Conservation (phyloP, 768 basidiomycete species). For the Leccinellum albellum region DNA sequence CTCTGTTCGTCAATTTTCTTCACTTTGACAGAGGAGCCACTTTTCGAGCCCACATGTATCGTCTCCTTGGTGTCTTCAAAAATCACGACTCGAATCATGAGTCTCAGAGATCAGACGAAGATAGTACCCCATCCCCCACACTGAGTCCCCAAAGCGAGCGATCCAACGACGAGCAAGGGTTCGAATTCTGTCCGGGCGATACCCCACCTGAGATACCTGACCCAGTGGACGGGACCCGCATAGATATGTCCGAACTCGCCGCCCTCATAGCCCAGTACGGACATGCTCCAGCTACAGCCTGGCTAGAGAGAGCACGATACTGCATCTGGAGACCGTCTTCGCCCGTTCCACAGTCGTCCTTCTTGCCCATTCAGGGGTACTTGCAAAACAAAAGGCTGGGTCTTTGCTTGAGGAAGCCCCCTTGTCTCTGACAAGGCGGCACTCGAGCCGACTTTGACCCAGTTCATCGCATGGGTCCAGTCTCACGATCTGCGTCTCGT, state of each 20-base stretch:
- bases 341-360: slow-evolving; percentile 32
- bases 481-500: slow-evolving; percentile 47
- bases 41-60: neutral
- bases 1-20: neutral
- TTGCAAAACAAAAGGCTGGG: slow-evolving; percentile 48
- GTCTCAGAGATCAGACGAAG: neutral
- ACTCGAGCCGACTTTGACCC: slow-evolving; percentile 31
- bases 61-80: neutral
- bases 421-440: slow-evolving; percentile 43
- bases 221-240: neutral
- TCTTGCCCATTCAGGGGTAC: slow-evolving; percentile 56
- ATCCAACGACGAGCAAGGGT: neutral
- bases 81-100: neutral
- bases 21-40: neutral
- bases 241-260: slow-evolving; percentile 31
- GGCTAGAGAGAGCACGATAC: slow-evolving; percentile 61
- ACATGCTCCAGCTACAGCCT: slow-evolving; percentile 65
- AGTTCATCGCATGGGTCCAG: slow-evolving; percentile 44
- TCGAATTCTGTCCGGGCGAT: neutral
- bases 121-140: neutral
- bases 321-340: slow-evolving; percentile 41
- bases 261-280: slow-evolving; percentile 62
- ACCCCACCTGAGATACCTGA: slow-evolving; percentile 6
- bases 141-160: neutral
- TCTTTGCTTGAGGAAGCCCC: slow-evolving; percentile 65